These are phyloP conservation scores for Phytophthora cajani DNA, from an alignment of 352 stramenopile genomes.

Conservation along the genomic window DNA sequence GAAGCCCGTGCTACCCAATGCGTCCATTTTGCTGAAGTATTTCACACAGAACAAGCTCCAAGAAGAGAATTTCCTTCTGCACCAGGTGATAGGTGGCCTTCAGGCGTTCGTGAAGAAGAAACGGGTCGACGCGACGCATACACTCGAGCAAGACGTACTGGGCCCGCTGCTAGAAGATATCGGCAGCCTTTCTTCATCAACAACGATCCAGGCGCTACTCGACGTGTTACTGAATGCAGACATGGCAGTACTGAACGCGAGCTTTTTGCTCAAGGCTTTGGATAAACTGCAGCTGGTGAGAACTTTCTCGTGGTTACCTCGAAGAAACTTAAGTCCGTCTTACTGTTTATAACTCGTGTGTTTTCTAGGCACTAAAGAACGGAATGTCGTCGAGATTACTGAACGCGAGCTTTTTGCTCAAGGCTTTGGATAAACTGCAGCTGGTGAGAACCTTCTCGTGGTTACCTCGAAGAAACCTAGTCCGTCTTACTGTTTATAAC, in stretches of 20 bases:
- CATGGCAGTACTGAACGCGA: conserved; percentile 62
- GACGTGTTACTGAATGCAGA: conserved; percentile 72
- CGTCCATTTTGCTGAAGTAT: conserved; percentile 80
- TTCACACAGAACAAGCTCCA: conserved; percentile 88
- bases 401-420: conserved; percentile 64
- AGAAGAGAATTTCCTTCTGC: conserved; percentile 86
- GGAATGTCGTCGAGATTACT: conserved; percentile 65
- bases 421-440: conserved; percentile 68
- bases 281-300: conserved; percentile 70
- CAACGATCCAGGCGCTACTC: conserved; percentile 74
- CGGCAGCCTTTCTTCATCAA: conserved; percentile 59
- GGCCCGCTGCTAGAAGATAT: conserved; percentile 73
- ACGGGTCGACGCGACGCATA: conserved; percentile 38
- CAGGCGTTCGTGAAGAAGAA: conserved; percentile 81
- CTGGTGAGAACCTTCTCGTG: conserved; percentile 38
- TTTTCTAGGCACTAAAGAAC: conserved; percentile 54
- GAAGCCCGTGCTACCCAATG: conserved; percentile 57
- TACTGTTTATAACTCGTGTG: conserved; percentile 15
- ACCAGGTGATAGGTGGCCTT: conserved; percentile 78
- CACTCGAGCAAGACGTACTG: conserved; percentile 59
- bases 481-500: conserved; percentile 10
- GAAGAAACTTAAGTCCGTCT: not conserved
- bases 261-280: conserved; percentile 67
- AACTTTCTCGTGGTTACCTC: not conserved
- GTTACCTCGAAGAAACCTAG: not conserved